Base-by-base conservation (phyloP, 2,329 filamentous ascomycete genomes). In the Tricladium varicosporioides region DNA sequence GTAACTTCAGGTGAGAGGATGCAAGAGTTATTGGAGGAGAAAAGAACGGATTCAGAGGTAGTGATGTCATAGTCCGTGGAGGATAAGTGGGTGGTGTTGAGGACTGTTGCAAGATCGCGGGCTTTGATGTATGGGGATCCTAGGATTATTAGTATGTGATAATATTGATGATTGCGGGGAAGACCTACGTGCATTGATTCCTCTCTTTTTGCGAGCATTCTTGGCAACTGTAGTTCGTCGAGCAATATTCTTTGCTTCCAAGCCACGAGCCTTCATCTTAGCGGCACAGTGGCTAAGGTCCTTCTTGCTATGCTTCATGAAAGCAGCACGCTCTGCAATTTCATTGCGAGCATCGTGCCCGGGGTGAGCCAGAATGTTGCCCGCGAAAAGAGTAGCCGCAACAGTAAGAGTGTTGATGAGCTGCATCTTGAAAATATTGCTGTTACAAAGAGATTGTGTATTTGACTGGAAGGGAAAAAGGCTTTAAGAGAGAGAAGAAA, bases 241-340 rank as follows among this genome's bases (percentile, higher is more conserved):
- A 40, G 66, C 64, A 52, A 71, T 62, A 53, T 70, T 69, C 14
- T 65, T 62, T 36, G 64, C 59, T 55, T 72, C 68, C 42, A 74
- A 63, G 22, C 72, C 74, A 48, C 74, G 70, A 49, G 68, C 69
- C 64, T 73, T 72, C 45, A 76, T 63, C 51, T 70, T 69, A 2
- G 70, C 71, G 2, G 71, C 66, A 47, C 74, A 76, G 59, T 75
- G 73, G 19, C 67, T 69, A 18, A 76, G 67, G 45, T 67, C 65
- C 16, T 70, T 66, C 61, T 71, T 72, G 60, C 67, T 67, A 45
- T 61, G 64, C 48, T 67, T 63, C 58, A 74, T 56, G 58, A 73
- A 74, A 14, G 68, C 67, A 48, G 64, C 64, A 43, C 73, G 72
- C 60, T 73, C 65, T 42, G 63, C 66, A 40, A 73, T 67, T 47